These are phyloP conservation scores for Chloris gayana DNA, from an alignment of 176 grass and related monocot genomes.

Conservation along the genomic window DNA sequence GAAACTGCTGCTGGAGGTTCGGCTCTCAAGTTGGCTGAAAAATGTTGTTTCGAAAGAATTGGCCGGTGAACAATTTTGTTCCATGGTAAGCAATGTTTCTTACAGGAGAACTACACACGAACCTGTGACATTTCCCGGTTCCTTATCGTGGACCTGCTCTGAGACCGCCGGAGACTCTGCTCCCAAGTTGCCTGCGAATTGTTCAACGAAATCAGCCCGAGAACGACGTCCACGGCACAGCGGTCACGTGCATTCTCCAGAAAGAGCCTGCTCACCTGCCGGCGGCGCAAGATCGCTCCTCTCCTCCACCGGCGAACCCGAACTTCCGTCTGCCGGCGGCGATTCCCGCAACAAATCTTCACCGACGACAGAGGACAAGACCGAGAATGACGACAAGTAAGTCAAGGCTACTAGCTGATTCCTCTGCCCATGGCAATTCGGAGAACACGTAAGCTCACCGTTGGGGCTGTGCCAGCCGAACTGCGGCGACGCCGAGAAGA, in stretches of 20 bases:
- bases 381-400: background rate
- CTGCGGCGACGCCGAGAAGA: background rate
- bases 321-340: background rate
- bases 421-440: background rate
- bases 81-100: no score
- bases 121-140: background rate
- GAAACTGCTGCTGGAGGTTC: background rate
- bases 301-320: background rate
- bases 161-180: background rate
- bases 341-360: background rate
- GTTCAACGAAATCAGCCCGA: background rate
- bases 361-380: background rate
- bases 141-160: background rate
- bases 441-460: background rate
- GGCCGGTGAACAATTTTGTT: no score
- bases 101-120: no score
- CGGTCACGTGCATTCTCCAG: background rate
- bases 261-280: constrained; percentile 13
- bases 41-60: background rate
- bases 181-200: background rate
- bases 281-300: background rate
- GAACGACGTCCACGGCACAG: background rate
- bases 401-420: background rate
- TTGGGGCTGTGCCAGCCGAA: background rate
- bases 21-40: background rate